Evolutionary conservation across 805 yeast species (phyloP).

Genomic region (Candida broadrunensis): DNA sequence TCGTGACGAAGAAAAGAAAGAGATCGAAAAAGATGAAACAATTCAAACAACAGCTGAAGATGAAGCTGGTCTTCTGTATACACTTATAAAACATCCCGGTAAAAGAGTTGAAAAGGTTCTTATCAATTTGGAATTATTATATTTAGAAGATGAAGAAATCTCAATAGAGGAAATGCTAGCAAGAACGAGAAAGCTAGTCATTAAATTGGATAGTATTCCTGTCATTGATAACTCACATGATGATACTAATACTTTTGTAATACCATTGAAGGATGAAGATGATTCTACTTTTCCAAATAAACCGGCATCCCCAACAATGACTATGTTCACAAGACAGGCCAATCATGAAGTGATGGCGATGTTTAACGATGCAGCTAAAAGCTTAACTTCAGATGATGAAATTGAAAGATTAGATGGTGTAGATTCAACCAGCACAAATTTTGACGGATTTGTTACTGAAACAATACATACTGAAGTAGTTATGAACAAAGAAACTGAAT

Average conservation of each 20-base stretch:
- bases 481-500: slow-evolving; percentile 1
- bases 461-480: slow-evolving; percentile 26
- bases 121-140: slow-evolving; percentile 57
- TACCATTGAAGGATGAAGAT: slow-evolving; percentile 43
- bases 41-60: neutral
- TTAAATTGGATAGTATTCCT: neutral
- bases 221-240: neutral
- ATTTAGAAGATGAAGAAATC: slow-evolving; percentile 50
- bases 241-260: slow-evolving; percentile 29
- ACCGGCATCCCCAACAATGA: slow-evolving; percentile 72
- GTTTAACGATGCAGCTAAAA: slow-evolving; percentile 58
- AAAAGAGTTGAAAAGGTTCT: slow-evolving; percentile 59
- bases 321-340: slow-evolving; percentile 73
- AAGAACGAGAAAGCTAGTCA: slow-evolving; percentile 27
- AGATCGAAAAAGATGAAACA: slow-evolving; percentile 6
- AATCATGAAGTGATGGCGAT: slow-evolving; percentile 69
- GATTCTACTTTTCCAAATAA: slow-evolving; percentile 10
- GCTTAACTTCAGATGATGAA: slow-evolving; percentile 28
- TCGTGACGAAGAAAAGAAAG: slow-evolving; percentile 8
- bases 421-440: slow-evolving; percentile 30
- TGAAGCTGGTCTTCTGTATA: slow-evolving; percentile 20
- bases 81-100: slow-evolving; percentile 53
- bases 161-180: slow-evolving; percentile 68
- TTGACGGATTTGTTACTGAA: slow-evolving; percentile 49
- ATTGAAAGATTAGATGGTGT: slow-evolving; percentile 14